Base-by-base conservation (phyloP, 164 flowering plant genomes). In the Akebia trifoliata region DNA sequence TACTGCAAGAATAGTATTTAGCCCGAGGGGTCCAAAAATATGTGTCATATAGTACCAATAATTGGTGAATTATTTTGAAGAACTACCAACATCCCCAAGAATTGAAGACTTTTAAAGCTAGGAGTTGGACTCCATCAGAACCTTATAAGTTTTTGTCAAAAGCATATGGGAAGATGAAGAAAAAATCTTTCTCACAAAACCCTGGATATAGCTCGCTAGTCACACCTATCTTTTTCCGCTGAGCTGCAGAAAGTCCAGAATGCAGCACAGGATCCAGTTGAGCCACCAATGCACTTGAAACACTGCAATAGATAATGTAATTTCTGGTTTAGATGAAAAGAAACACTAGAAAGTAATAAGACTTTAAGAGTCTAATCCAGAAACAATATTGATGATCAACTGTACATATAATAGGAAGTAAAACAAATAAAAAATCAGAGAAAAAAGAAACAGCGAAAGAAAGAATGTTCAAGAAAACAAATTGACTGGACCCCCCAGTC, bases 241-340 rank as follows among this genome's bases (percentile, higher is more conserved):
- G 91, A 50, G 78, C 87, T 50, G 82, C 83, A 25, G 76, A 68
- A 69, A 81, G 79, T 61, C 84, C 97, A 65, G 88, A 65, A 24
- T 89, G 96, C 45, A 87, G 57, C 30, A 87, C 48, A 63, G 75
- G 57, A 69, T 93, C 98, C 59, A 93, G 55, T 63, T 90, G 94
- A 62, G 52, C 56, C 30, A 80, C 38, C 74, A 93, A 76, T 24
- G 61, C 35, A 47, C 28, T 78, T 32, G 92, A 81, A 52, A 79
- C 68, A 61, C 98, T 93, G 86, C 68, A 73, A 11, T 38, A 62
- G 54, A 66, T 15, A 40, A 64, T 25, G 57, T 15, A 61, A 44
- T 43, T 46, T 48, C 36, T 53, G 1, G 40, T 6, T 2, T 35
- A 12, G 50, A 54, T 32, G 20, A 26, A 45, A 47, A 56, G 24